A percentile compares a stretch with the other conserved stretches of the same genome.
phyloP scores from a whole-genome alignment of 2,329 filamentous ascomycete genomes.

The Talaromyces islandicus region DNA sequence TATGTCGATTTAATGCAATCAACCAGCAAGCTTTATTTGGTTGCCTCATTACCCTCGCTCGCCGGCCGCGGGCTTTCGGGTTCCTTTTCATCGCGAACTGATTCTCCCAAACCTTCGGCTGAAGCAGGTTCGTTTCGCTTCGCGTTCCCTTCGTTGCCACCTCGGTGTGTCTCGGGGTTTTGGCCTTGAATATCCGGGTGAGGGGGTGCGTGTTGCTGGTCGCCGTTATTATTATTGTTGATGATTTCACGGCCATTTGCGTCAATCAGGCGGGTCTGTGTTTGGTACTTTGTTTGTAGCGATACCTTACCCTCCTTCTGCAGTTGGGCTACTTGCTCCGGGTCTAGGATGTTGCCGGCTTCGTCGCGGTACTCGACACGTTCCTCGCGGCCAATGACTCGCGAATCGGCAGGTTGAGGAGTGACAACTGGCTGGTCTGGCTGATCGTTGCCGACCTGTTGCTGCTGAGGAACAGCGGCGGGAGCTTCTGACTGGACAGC shows the following conservation, averaged over 20 bases:
- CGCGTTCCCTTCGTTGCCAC: constrained; percentile 28
- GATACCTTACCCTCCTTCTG: constrained; percentile 74
- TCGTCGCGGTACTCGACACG: constrained; percentile 92
- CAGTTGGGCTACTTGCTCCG: constrained; percentile 74
- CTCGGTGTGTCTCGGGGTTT: constrained; percentile 49
- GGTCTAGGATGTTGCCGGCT: constrained; percentile 79
- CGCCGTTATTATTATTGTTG: constrained; percentile 15
- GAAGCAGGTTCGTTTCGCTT: constrained; percentile 34
- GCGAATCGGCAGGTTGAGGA: constrained; percentile 21
- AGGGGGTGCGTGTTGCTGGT: constrained; percentile 38
- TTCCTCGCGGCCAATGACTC: constrained; percentile 59
- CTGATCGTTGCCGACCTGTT: constrained; percentile 15
- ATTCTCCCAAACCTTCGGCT: constrained; percentile 32
- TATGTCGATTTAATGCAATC: neutral
- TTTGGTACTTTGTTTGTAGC: constrained; percentile 94
- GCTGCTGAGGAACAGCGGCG: constrained; percentile 12
- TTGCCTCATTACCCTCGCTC: constrained; percentile 44
- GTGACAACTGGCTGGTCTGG: constrained; percentile 27
- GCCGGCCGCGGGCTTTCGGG: constrained; percentile 38
- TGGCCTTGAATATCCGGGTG: constrained; percentile 54
- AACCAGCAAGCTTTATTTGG: constrained; percentile 19
- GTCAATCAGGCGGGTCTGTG: constrained; percentile 80
- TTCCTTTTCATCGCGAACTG: constrained; percentile 27
- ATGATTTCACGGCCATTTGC: constrained; percentile 66
- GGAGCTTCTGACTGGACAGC: constrained; percentile 16